phyloP scores from a whole-genome alignment of 768 basidiomycete species.

The Hemileccinum rubropunctum region DNA sequence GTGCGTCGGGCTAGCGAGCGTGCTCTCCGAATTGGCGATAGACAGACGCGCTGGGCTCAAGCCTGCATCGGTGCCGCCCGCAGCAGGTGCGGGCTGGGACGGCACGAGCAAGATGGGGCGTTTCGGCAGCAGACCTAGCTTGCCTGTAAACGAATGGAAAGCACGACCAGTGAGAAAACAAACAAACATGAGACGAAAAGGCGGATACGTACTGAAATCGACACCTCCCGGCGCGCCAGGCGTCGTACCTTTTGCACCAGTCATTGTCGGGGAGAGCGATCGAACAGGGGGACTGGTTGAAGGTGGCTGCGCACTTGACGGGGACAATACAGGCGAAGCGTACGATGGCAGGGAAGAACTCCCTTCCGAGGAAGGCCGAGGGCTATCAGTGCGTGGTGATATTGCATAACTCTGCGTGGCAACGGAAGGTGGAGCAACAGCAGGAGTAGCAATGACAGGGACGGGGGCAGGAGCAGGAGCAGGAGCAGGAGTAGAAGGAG shows the following conservation, averaged over 20 bases:
- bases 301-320: background rate
- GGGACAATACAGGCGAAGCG: constrained; percentile 4
- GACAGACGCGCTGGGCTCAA: constrained; percentile 7
- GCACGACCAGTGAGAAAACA: background rate
- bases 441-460: background rate
- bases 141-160: constrained; percentile 37
- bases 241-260: constrained; percentile 8
- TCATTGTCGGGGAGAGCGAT: constrained; percentile 10
- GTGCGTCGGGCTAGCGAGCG: constrained; percentile 27
- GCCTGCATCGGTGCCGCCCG: background rate
- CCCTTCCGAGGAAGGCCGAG: background rate
- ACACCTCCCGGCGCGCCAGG: constrained; percentile 16
- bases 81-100: constrained; percentile 28
- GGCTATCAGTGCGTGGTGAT: background rate
- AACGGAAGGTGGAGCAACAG: background rate
- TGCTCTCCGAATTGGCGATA: constrained; percentile 10
- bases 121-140: constrained; percentile 71
- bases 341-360: constrained; percentile 1
- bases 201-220: constrained; percentile 30
- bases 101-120: constrained; percentile 61
- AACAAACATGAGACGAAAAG: background rate
- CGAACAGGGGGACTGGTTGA: background rate
- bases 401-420: background rate
- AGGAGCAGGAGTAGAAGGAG: background rate
- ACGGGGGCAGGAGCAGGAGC: background rate